A percentile compares a stretch with the other conserved stretches of the same genome.
phyloP scores from a whole-genome alignment of 208 protist genomes.

The Acanthamoeba culbertsoni region DNA sequence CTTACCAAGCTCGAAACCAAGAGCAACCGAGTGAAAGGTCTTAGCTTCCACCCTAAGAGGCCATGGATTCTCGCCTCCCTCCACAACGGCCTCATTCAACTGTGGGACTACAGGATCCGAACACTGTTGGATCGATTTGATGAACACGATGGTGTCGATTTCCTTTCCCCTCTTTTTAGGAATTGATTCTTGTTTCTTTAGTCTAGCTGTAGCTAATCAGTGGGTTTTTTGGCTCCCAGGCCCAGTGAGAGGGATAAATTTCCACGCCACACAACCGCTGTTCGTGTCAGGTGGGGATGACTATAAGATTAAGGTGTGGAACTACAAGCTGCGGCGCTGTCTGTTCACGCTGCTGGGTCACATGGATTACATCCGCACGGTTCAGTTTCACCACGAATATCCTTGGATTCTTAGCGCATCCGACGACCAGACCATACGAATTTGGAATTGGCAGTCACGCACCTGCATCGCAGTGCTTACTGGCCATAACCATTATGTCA shows the following conservation, averaged over 20 bases:
- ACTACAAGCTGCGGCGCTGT: constrained; percentile 98
- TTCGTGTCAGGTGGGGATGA: constrained; percentile 99
- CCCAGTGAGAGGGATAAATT: constrained; percentile 96
- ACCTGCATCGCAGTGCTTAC: constrained; percentile 94
- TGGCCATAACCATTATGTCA: constrained; percentile 99
- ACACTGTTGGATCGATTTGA: constrained; percentile 95
- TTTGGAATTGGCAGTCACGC: constrained; percentile 98
- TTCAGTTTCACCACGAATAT: constrained; percentile 89
- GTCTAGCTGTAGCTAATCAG: background rate
- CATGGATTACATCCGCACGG: constrained; percentile 99
- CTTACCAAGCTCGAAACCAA: constrained; percentile 98
- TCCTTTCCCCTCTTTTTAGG: background rate
- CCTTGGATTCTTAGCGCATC: constrained; percentile 98
- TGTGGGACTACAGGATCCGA: constrained; percentile 99
- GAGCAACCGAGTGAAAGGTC: constrained; percentile 95
- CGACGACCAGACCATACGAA: constrained; percentile 98
- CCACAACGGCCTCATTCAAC: constrained; percentile 98
- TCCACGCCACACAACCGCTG: constrained; percentile 97
- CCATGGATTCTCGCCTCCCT: constrained; percentile 98
- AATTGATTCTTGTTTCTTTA: constrained; percentile 54
- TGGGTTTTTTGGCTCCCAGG: constrained; percentile 65
- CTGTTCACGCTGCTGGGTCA: constrained; percentile 97
- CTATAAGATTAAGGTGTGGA: constrained; percentile 99
- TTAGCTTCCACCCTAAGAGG: constrained; percentile 97
- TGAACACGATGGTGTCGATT: constrained; percentile 91